phyloP scores from a whole-genome alignment of 2,329 filamentous ascomycete species.

The Arthroderma uncinatum region DNA sequence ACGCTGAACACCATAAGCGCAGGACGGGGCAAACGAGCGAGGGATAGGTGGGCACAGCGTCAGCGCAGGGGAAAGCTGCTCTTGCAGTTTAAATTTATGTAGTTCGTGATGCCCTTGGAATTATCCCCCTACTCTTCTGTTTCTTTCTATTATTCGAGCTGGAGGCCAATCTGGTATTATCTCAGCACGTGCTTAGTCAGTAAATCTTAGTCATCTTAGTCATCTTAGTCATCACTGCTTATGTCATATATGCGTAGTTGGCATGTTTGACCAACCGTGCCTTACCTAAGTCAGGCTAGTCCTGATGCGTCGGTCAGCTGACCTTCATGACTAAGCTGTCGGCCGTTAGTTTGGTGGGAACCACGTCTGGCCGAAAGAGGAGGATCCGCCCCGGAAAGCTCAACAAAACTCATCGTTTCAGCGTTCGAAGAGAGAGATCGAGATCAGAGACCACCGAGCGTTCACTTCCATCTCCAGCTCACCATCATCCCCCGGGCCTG shows the following conservation, averaged over 20 bases:
- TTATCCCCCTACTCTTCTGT: too few species aligned
- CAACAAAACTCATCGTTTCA: slow-evolving; percentile 4
- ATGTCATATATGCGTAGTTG: too few species aligned
- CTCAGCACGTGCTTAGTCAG: background rate
- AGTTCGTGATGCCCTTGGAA: background rate
- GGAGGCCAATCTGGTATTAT: background rate
- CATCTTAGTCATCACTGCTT: background rate
- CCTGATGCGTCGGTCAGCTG: background rate
- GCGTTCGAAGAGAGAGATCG: background rate
- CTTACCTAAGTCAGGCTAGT: background rate
- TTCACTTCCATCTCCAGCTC: background rate
- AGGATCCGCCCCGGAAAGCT: slow-evolving; percentile 3
- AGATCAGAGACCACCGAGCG: background rate
- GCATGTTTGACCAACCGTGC: too few species aligned
- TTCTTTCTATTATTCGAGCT: too few species aligned
- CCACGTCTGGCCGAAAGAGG: background rate
- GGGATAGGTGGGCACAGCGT: background rate
- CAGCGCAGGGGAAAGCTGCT: background rate
- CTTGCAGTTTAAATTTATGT: background rate
- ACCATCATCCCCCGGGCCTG: background rate
- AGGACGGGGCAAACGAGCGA: background rate
- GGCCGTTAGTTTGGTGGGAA: slow-evolving; percentile 2
- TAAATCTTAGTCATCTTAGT: background rate
- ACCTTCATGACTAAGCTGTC: background rate
- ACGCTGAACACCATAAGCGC: background rate